Base-by-base conservation (phyloP, 2,329 filamentous ascomycete species). In the Claviceps paspali region DNA sequence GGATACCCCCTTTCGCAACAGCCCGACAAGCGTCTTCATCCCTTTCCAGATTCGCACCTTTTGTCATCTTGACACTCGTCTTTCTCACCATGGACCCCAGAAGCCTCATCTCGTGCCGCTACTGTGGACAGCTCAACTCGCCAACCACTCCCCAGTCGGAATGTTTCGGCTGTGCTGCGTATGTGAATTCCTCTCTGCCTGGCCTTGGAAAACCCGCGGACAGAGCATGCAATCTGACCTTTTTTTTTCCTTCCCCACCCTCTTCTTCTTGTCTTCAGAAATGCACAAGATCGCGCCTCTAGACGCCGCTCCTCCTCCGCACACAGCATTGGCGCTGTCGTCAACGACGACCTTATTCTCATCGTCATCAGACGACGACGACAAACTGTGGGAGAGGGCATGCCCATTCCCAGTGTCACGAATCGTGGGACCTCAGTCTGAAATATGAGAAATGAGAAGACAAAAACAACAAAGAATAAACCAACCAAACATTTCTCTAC, bases 121-220 rank as follows among this genome's bases (percentile, higher is more conserved):
- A 37, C 14, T 49, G 47, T 30, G 41, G 39, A 36, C 39, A 44
- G 32, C 36, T 43, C 36, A 40, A 41, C 12, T 43, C 42, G 4
- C 29, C 38, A 5, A 42, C 38, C 27, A 38, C 44, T 24, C 45
- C 45, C 7, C 26, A 39, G 17, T 42, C 43, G 14, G 41, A 45
- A 29, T 49, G 47, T 36, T 37, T 48, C 28, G 45, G 44, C 30
- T 49, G 47, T 28, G 36, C 31, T 2, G 38, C 38, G 42, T 46
- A 38, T 32, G 46, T 41, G 15, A 10, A 30, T 6, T 15, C 10
- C n/a, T 12, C 6, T n/a, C n/a, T n/a, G n/a, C n/a, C n/a, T n/a
- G n/a, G n/a, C n/a, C n/a, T n/a, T n/a, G n/a, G n/a, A n/a, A n/a
- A n/a, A n/a, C n/a, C n/a, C n/a, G n/a, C n/a, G n/a, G n/a, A n/a